phyloP scores from a whole-genome alignment of 2,329 filamentous ascomycete genomes.

The Blumeriella jaapii region DNA sequence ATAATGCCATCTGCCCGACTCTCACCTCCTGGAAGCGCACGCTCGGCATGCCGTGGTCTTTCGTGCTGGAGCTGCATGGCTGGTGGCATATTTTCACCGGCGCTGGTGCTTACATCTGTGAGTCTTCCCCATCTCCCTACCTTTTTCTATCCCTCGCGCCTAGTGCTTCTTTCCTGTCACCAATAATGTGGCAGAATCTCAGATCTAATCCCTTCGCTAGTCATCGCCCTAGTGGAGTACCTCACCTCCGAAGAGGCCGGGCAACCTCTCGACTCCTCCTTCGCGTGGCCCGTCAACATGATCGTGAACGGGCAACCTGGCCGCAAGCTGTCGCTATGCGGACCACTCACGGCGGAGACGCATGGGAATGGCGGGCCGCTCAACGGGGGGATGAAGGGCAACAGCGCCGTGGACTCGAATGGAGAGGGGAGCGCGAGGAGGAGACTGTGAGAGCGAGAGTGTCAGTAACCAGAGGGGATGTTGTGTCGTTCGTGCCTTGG shows the following conservation, averaged over 20 bases:
- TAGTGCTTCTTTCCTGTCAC: background rate
- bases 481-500: too few species aligned
- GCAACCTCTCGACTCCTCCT: conserved; percentile 17
- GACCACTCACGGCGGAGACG: background rate
- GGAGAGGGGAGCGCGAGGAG: too few species aligned
- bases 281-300: conserved; percentile 23
- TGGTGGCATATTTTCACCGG: conserved; percentile 55
- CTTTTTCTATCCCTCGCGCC: too few species aligned
- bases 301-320: conserved; percentile 14
- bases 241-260: conserved; percentile 26
- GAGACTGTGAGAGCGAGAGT: too few species aligned
- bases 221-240: conserved; percentile 27
- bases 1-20: conserved; percentile 39
- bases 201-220: conserved; percentile 8
- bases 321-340: background rate
- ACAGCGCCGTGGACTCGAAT: too few species aligned
- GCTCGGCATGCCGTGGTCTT: conserved; percentile 43
- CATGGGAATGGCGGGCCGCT: background rate
- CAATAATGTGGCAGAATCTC: background rate
- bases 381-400: background rate
- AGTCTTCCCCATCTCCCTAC: conserved; percentile 3
- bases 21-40: conserved; percentile 34
- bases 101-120: conserved; percentile 34
- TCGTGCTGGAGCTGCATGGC: conserved; percentile 46
- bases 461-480: too few species aligned